Evolutionary conservation across 208 protist species (phyloP).

Genomic region (Trypanosomatidae sp.): DNA sequence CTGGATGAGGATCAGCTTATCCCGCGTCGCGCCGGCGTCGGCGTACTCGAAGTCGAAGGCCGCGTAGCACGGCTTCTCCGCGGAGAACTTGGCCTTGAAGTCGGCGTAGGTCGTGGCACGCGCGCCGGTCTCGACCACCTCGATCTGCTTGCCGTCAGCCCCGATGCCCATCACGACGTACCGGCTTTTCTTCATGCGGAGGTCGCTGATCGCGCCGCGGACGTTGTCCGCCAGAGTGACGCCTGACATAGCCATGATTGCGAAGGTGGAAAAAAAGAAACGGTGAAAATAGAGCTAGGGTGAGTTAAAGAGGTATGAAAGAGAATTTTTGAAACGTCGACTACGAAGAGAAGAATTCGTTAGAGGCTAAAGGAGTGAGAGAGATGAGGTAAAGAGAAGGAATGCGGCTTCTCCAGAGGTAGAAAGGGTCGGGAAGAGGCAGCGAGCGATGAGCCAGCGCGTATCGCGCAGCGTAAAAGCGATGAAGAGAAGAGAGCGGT

Average conservation of each 20-base stretch:
- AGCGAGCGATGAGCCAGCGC: background rate
- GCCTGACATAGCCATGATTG: constrained; percentile 84
- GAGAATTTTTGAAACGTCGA: no score
- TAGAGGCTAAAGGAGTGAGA: no score
- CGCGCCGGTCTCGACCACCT: constrained; percentile 57
- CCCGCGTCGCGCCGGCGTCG: constrained; percentile 48
- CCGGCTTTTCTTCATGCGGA: constrained; percentile 84
- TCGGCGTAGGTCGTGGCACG: constrained; percentile 64
- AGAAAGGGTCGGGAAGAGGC: background rate
- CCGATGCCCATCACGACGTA: constrained; percentile 90
- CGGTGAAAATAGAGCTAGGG: no score
- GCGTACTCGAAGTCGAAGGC: constrained; percentile 91
- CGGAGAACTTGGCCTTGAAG: constrained; percentile 67
- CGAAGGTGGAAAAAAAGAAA: background rate
- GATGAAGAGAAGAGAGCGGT: no score
- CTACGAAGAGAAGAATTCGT: no score
- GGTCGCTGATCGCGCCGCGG: constrained; percentile 56
- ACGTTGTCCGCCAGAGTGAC: constrained; percentile 76
- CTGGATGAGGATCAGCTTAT: constrained; percentile 88
- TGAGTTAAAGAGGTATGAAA: no score
- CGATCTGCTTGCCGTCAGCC: constrained; percentile 78
- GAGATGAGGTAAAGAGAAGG: background rate
- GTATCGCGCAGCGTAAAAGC: no score
- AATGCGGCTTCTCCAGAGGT: background rate
- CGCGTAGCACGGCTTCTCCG: constrained; percentile 85